Conservation (phyloP, 768 basidiomycete species). For the Tulasnella sp. region DNA sequence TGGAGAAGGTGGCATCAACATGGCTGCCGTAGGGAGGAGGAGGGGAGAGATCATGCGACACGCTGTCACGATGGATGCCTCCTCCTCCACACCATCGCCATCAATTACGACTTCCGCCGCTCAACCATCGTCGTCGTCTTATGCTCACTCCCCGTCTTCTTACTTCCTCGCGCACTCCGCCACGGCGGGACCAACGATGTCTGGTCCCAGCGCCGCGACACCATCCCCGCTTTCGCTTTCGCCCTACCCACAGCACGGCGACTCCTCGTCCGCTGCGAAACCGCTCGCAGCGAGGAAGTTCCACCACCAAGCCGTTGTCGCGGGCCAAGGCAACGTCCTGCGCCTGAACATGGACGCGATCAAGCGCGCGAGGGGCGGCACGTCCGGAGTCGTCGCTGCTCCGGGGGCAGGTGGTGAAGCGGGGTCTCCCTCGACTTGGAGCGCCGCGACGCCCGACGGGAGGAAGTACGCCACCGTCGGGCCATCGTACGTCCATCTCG, state of each 20-base stretch:
- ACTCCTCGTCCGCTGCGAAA: background rate
- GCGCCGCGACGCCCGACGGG: background rate
- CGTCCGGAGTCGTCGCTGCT: background rate
- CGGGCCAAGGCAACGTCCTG: constrained; percentile 6
- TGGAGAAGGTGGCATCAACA: background rate
- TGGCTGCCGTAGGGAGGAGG: background rate
- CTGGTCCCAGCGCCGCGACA: background rate
- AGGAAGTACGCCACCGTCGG: constrained; percentile 8
- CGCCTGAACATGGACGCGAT: constrained; percentile 15
- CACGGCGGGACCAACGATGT: background rate
- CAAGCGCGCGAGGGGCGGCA: constrained; percentile 7
- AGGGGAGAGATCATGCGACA: constrained; percentile 2
- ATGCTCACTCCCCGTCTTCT: no score
- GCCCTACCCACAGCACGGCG: background rate
- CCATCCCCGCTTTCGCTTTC: background rate
- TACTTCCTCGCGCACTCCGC: background rate
- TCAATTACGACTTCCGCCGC: background rate
- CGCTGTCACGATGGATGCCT: background rate
- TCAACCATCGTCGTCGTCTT: no score
- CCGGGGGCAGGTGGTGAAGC: no score
- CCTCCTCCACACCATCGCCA: background rate
- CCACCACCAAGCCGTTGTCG: constrained; percentile 9
- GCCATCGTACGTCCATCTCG: constrained; percentile 30
- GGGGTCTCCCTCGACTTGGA: no score
- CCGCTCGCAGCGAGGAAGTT: background rate